phyloP scores from a whole-genome alignment of 768 basidiomycete species.

The Panellus pusillus region DNA sequence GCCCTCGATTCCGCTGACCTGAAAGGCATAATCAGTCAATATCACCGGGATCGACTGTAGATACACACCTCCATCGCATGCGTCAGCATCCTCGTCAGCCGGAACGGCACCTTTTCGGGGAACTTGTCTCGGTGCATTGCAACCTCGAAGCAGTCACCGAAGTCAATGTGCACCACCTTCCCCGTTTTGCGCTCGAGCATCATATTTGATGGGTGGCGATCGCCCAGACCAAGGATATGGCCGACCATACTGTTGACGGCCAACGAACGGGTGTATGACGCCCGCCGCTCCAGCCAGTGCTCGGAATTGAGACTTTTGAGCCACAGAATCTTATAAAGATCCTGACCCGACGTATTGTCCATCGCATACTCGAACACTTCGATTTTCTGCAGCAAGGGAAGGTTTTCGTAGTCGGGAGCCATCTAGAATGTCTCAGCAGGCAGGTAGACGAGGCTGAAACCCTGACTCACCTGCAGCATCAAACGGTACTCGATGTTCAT shows the following conservation, averaged over 20 bases:
- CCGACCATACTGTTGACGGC: slow-evolving; percentile 99
- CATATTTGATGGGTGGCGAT: slow-evolving; percentile 95
- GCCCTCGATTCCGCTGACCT: slow-evolving; percentile 98
- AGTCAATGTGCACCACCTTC: slow-evolving; percentile 95
- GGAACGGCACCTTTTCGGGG: slow-evolving; percentile 98
- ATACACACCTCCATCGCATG: slow-evolving; percentile 92
- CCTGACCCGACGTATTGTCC: slow-evolving; percentile 98
- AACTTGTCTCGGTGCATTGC: slow-evolving; percentile 99
- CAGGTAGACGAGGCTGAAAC: neutral
- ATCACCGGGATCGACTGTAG: neutral
- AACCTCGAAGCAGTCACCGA: slow-evolving; percentile 98
- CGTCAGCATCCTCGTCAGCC: slow-evolving; percentile 96
- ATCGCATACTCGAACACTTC: slow-evolving; percentile 99
- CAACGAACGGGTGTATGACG: slow-evolving; percentile 94
- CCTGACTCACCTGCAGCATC: slow-evolving; percentile 81
- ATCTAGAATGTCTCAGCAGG: slow-evolving; percentile 53
- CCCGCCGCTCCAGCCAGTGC: slow-evolving; percentile 95
- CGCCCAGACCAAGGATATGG: slow-evolving; percentile 93
- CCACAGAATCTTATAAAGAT: slow-evolving; percentile 96
- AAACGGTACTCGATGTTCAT: slow-evolving; percentile 97
- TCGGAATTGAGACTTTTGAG: slow-evolving; percentile 93
- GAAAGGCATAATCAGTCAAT: slow-evolving; percentile 11
- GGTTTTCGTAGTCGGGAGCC: slow-evolving; percentile 97
- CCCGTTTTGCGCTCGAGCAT: slow-evolving; percentile 90
- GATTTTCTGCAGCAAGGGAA: slow-evolving; percentile 94